These are phyloP conservation scores for Daedaleopsis sinensis DNA, from an alignment of 768 basidiomycete species.

Conservation along the genomic window DNA sequence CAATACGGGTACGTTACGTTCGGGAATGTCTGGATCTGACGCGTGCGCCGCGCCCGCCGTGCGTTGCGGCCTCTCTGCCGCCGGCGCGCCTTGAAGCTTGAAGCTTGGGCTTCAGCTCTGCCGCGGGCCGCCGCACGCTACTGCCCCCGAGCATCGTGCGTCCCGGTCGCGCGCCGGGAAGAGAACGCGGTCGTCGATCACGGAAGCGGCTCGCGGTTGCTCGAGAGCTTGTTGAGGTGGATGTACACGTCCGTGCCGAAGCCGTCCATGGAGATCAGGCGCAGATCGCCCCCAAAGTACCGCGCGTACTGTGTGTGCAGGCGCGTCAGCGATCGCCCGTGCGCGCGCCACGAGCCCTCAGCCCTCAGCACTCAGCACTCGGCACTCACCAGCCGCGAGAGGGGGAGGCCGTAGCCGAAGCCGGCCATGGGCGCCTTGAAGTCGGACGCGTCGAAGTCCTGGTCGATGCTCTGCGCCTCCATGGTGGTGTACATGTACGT, in stretches of 20 bases:
- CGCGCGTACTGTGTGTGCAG: conserved; percentile 70
- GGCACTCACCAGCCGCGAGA: conserved; percentile 80
- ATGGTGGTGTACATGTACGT: conserved; percentile 97
- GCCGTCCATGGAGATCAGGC: conserved; percentile 98
- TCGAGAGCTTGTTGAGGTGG: conserved; percentile 84
- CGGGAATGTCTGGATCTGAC: too few species aligned
- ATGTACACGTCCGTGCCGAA: conserved; percentile 95
- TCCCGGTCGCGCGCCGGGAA: too few species aligned
- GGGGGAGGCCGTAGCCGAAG: conserved; percentile 90
- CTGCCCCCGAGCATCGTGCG: too few species aligned
- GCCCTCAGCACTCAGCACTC: too few species aligned
- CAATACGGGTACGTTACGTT: too few species aligned
- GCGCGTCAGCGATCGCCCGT: conserved; percentile 9
- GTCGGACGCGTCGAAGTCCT: conserved; percentile 82
- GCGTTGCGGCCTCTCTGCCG: too few species aligned
- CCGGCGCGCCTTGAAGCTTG: too few species aligned
- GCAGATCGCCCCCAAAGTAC: conserved; percentile 93
- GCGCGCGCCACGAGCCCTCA: too few species aligned
- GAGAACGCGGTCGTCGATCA: conserved; percentile 29
- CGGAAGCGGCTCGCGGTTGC: conserved; percentile 77
- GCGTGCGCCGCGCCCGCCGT: too few species aligned
- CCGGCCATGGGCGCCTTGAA: conserved; percentile 99
- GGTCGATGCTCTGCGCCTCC: conserved; percentile 69
- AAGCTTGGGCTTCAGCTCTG: too few species aligned
- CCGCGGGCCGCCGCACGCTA: too few species aligned